Base-by-base conservation (phyloP, 2,329 filamentous ascomycete genomes). In the Karstenula rhodostoma region DNA sequence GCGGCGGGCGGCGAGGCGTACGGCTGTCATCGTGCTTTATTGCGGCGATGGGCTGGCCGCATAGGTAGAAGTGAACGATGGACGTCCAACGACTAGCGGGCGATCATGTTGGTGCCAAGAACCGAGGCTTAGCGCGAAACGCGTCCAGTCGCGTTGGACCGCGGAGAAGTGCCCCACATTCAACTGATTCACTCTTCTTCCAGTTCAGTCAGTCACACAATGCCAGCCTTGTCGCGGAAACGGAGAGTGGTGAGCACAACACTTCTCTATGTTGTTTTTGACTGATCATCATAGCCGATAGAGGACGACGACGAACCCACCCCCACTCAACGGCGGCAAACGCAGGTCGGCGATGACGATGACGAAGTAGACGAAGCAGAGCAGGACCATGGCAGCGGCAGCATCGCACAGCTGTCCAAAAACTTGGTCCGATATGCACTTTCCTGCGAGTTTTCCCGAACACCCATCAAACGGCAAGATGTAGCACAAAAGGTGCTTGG, bases 401-500 rank as follows among this genome's bases (percentile, higher is more conserved):
- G 67, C 55, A 58, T 77, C 4, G 74, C 78, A 17, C 80, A 80
- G 48, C 81, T 88, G 73, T 83, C 86, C 7, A 88, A 88, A 72
- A 87, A 87, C 69, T 74, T 90, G 56, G 86, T 89, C 47, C 84
- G 87, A 2, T 78, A 89, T 43, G 87, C 87, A 1, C 73, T 90
- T 10, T 81, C 87, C 6, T 85, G 84, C 73, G 87, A 89, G 67
- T 87, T 86, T 70, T 80, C 86, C 23, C 82, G 87, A 17, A 80
- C 79, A 56, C 83, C 85, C 0, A 85, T 90, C 49, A 83, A 86
- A 42, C 78, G 87, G 33, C 78, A 78, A 35, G 87, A 89, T 53
- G 85, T 90, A 61, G 83, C 78, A 56, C 77, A 83, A 52, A 89
- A 88, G 71, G 92, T 96, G 0, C 86, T 97, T 10, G 91, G 90